phyloP scores from a whole-genome alignment of 1,139 yeast species.

The Diutina pseudorugosa region DNA sequence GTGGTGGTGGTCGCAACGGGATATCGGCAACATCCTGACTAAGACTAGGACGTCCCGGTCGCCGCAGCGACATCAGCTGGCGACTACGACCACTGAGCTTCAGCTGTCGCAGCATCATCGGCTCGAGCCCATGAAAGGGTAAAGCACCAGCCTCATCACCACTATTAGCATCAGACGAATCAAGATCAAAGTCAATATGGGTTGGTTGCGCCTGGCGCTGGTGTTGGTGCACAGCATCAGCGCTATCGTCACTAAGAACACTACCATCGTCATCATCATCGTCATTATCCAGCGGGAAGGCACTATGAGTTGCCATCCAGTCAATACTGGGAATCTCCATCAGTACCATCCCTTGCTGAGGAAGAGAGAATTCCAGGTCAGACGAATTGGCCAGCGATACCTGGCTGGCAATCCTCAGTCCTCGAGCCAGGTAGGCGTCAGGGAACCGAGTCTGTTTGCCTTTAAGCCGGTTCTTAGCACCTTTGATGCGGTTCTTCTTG shows the following conservation, averaged over 20 bases:
- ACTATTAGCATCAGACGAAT: not conserved
- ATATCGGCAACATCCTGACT: not conserved
- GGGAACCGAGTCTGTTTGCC: slow-evolving; percentile 1
- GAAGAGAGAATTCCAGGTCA: not conserved
- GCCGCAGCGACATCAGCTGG: not conserved
- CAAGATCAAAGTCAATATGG: not conserved
- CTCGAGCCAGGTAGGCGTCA: not conserved
- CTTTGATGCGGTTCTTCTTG: not conserved
- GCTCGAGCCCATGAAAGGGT: not conserved
- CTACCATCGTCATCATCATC: not conserved
- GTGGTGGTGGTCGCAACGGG: not conserved
- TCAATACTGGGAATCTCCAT: not conserved
- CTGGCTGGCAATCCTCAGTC: not conserved
- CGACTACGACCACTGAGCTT: not conserved
- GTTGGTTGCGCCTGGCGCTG: not conserved
- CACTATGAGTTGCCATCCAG: not conserved
- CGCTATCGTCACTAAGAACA: not conserved
- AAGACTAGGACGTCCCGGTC: not conserved
- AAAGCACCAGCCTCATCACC: not conserved
- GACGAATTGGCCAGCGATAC: slow-evolving; percentile 1
- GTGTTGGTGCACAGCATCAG: not conserved
- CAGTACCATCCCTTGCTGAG: not conserved
- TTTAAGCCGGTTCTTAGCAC: not conserved
- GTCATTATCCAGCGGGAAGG: not conserved
- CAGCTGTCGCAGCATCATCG: not conserved